Evolutionary conservation across 495 filamentous ascomycete genomes (phyloP).

Genomic region (Polyplosphaeria fusca): DNA sequence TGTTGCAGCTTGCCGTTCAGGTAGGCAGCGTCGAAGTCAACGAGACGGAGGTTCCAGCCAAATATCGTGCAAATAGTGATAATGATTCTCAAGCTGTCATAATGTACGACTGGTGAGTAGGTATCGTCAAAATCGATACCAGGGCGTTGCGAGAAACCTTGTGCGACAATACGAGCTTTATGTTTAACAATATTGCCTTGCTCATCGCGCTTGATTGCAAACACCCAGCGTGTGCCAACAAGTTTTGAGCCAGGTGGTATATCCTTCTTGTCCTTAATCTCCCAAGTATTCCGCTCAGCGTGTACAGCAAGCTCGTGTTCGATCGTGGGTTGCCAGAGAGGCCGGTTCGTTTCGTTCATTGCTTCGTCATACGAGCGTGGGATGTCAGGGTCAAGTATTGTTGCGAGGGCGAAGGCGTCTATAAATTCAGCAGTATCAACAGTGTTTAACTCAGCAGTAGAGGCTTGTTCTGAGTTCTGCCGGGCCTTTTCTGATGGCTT

Average conservation of each 20-base stretch:
- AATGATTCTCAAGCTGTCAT: not conserved
- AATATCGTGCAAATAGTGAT: too few species aligned
- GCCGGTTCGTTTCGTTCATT: not conserved
- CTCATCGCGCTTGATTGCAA: not conserved
- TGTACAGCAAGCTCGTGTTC: not conserved
- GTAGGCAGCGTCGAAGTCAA: too few species aligned
- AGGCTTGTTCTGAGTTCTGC: too few species aligned
- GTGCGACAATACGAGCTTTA: not conserved
- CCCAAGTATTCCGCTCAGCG: not conserved
- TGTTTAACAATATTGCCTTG: not conserved
- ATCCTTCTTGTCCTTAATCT: not conserved
- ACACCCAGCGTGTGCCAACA: not conserved
- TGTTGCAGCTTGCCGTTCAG: too few species aligned
- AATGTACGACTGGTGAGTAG: not conserved
- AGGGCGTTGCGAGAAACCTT: constrained; percentile 1
- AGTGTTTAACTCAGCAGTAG: too few species aligned
- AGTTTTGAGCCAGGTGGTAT: not conserved
- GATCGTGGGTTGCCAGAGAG: not conserved
- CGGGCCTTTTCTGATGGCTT: too few species aligned
- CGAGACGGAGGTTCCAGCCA: too few species aligned
- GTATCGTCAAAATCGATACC: not conserved
- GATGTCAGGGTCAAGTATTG: too few species aligned
- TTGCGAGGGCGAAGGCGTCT: too few species aligned
- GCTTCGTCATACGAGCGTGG: too few species aligned
- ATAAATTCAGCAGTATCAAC: too few species aligned